Evolutionary conservation across 306 rosid genomes (phyloP).

Genomic region (Citrullus amarus): DNA sequence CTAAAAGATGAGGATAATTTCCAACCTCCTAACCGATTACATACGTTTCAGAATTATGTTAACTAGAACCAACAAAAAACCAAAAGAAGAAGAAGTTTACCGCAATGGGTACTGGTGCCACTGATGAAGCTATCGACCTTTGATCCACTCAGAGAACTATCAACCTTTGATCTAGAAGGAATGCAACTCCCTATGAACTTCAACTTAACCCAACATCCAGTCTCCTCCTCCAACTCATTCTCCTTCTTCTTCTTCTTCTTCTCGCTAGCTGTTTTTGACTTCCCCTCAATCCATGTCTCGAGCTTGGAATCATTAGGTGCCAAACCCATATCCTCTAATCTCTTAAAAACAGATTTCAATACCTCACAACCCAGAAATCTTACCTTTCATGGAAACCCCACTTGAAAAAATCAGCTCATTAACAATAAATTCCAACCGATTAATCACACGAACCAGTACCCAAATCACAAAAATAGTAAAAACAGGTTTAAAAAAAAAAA

Average conservation of each 20-base stretch:
- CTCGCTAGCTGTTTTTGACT: slow-evolving; percentile 39
- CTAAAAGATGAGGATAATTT: neutral
- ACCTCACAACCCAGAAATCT: slow-evolving; percentile 11
- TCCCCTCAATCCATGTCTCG: slow-evolving; percentile 52
- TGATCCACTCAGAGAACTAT: slow-evolving; percentile 58
- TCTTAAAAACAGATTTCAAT: slow-evolving; percentile 9
- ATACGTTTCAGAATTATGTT: neutral
- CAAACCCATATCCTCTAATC: slow-evolving; percentile 49
- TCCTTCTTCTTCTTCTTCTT: slow-evolving; percentile 14
- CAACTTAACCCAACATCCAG: slow-evolving; percentile 55
- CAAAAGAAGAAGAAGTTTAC: slow-evolving; percentile 26
- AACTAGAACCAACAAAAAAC: neutral
- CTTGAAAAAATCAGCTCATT: slow-evolving; percentile 1
- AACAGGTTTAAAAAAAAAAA: neutral
- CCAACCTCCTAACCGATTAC: neutral
- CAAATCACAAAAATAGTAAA: neutral
- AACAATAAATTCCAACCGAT: neutral
- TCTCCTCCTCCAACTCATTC: slow-evolving; percentile 31
- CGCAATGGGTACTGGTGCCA: slow-evolving; percentile 41
- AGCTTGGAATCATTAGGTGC: slow-evolving; percentile 44
- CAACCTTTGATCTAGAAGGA: slow-evolving; percentile 83
- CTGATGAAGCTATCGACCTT: slow-evolving; percentile 60
- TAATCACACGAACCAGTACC: neutral
- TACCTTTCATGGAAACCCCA: slow-evolving; percentile 10
- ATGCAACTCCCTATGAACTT: slow-evolving; percentile 51